Conservation (phyloP, 2,329 filamentous ascomycete species). For the Aureobasidium mangrovei region DNA sequence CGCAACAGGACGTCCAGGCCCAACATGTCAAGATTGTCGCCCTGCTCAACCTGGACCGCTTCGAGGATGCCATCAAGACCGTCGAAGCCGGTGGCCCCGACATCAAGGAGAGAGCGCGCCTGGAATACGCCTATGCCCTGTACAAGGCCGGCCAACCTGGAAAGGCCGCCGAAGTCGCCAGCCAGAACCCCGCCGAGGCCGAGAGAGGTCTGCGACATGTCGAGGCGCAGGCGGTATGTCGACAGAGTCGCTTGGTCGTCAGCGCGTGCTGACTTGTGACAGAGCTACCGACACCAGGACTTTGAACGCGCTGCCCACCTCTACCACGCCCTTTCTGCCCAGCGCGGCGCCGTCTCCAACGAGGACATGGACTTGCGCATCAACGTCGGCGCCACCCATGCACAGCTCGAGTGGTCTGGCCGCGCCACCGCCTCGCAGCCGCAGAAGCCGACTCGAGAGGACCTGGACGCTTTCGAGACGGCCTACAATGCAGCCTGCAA, state of each 20-base stretch:
- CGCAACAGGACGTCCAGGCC: conserved; percentile 51
- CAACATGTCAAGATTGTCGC: conserved; percentile 65
- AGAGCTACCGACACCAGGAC: conserved; percentile 63
- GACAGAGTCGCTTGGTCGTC: background rate
- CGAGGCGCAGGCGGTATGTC: conserved; percentile 51
- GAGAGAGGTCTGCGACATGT: conserved; percentile 49
- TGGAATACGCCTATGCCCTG: conserved; percentile 73
- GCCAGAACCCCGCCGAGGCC: conserved; percentile 20
- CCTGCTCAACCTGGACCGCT: conserved; percentile 73
- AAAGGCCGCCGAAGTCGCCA: conserved; percentile 51
- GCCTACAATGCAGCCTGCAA: conserved; percentile 73
- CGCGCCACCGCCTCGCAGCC: conserved; percentile 40
- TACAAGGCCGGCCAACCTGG: conserved; percentile 67
- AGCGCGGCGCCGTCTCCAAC: conserved; percentile 39
- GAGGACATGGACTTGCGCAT: conserved; percentile 69
- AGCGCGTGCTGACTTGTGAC: background rate
- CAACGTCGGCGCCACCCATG: conserved; percentile 63
- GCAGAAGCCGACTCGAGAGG: conserved; percentile 49
- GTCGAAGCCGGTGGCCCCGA: conserved; percentile 55
- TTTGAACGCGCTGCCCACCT: conserved; percentile 58
- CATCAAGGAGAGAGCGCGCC: conserved; percentile 51
- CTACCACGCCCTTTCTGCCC: conserved; percentile 51
- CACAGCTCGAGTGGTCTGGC: conserved; percentile 64
- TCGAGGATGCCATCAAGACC: conserved; percentile 63
- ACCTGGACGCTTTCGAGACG: conserved; percentile 69